Base-by-base conservation (phyloP, 305 asterid species). In the Fraxinus nigra region DNA sequence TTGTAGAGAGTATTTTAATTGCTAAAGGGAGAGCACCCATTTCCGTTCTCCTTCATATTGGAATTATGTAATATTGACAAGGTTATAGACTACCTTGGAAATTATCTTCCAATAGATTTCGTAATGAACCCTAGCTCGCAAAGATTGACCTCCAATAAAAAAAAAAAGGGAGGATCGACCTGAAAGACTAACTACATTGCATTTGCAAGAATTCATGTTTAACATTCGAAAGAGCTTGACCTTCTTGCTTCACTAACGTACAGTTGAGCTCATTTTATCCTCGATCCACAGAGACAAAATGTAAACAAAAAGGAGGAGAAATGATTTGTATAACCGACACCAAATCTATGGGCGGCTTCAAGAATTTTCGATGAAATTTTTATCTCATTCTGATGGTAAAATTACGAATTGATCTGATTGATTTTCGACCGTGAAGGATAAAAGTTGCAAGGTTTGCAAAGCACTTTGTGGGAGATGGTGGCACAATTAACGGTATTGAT, bases 391-490 rank as follows among this genome's bases (percentile, higher is more conserved):
- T 5, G 26, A 56, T 56, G 26, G 26, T 18, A n/a, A 18, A 18
- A 22, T 61, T 34, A 34, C 38, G 13, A 61, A 8, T 22, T 61
- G 13, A 20, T 7, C 3, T 61, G 51, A 70, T 73, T 40, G 54
- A 7, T 10, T 46, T 78, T 13, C 35, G 61, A 30, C 28, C 77
- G 6, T 83, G 18, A 85, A 85, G 88, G 77, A 79, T 80, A 40
- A 87, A 83, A 56, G 84, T 87, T 43, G 85, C 82, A 65, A 84
- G 84, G 20, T 83, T 87, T 20, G 90, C 85, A 14, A 85, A 87
- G 84, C 87, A 87, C 74, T 87, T 83, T 22, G 87, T 85, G 16
- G 90, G 89, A 34, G 90, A 87, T 70, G 89, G 90, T 6, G 90
- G 90, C 76, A 87, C 87, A 16, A 35, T 14, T 1, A 79, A 37